Conservation (phyloP, 768 basidiomycete species). For the Termitomyces heimii region DNA sequence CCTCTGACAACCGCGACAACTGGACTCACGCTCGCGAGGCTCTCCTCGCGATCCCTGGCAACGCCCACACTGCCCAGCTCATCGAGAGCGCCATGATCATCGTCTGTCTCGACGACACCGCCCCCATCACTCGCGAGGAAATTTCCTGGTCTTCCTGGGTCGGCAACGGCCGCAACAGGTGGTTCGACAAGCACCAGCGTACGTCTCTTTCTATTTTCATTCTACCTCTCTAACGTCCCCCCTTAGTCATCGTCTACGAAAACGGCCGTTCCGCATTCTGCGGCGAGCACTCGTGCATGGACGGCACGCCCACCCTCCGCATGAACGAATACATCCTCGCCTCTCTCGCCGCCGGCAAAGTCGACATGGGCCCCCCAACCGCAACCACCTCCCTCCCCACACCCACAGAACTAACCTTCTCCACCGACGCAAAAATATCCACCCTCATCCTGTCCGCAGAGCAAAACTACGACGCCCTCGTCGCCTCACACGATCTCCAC, state of each 20-base stretch:
- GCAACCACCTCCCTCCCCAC: constrained; percentile 36
- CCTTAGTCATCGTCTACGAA: constrained; percentile 84
- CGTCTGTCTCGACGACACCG: constrained; percentile 78
- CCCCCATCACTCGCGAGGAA: constrained; percentile 77
- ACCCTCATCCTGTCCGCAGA: constrained; percentile 52
- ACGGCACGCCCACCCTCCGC: constrained; percentile 92
- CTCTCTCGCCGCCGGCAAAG: constrained; percentile 63
- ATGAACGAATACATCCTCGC: constrained; percentile 92
- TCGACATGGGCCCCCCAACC: constrained; percentile 60
- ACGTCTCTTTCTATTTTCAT: constrained; percentile 19
- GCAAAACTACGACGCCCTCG: constrained; percentile 75
- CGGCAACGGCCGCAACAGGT: constrained; percentile 86
- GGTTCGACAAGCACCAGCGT: constrained; percentile 97
- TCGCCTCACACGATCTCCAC: constrained; percentile 74
- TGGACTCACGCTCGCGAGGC: constrained; percentile 77
- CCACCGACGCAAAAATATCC: constrained; percentile 49
- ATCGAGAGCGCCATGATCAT: constrained; percentile 91
- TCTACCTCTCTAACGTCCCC: background rate
- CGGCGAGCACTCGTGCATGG: constrained; percentile 84
- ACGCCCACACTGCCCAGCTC: constrained; percentile 60
- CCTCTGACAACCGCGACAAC: constrained; percentile 81
- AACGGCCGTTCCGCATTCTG: constrained; percentile 94
- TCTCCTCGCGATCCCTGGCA: constrained; percentile 51
- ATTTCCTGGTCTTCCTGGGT: constrained; percentile 83
- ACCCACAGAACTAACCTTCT: constrained; percentile 69